phyloP scores from a whole-genome alignment of 257 asterid species.

The Vinca minor region DNA sequence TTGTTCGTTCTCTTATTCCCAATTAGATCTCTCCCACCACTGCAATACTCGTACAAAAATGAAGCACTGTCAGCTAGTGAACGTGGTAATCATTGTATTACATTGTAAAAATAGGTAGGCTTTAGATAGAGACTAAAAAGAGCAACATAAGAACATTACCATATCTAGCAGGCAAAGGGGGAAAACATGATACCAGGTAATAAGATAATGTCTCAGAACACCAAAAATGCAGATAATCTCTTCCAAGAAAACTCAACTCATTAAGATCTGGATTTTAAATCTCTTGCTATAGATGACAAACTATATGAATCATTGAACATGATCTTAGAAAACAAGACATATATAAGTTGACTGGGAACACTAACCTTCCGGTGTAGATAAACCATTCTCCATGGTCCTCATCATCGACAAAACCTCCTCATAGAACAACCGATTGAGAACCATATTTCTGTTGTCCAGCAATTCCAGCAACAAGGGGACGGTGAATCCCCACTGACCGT shows the following conservation, averaged over 20 bases:
- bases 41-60: conserved; percentile 26
- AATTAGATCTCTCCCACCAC: conserved; percentile 77
- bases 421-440: conserved; percentile 64
- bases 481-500: conserved; percentile 84
- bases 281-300: background rate
- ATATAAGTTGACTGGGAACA: background rate
- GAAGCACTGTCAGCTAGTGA: too few species aligned
- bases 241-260: background rate
- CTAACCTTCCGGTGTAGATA: conserved; percentile 78
- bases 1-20: conserved; percentile 75
- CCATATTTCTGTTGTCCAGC: conserved; percentile 54
- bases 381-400: conserved; percentile 95
- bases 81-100: background rate
- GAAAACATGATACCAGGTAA: background rate
- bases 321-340: background rate
- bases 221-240: background rate
- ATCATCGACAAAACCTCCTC: conserved; percentile 89
- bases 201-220: background rate
- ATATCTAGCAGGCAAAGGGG: too few species aligned
- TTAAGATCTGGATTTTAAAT: background rate
- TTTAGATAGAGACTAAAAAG: background rate
- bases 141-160: too few species aligned
- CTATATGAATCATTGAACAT: too few species aligned
- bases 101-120: background rate
- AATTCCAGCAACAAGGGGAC: conserved; percentile 62